These are phyloP conservation scores for Pythium plurisporium DNA, from an alignment of 352 stramenopile genomes.

Conservation along the genomic window DNA sequence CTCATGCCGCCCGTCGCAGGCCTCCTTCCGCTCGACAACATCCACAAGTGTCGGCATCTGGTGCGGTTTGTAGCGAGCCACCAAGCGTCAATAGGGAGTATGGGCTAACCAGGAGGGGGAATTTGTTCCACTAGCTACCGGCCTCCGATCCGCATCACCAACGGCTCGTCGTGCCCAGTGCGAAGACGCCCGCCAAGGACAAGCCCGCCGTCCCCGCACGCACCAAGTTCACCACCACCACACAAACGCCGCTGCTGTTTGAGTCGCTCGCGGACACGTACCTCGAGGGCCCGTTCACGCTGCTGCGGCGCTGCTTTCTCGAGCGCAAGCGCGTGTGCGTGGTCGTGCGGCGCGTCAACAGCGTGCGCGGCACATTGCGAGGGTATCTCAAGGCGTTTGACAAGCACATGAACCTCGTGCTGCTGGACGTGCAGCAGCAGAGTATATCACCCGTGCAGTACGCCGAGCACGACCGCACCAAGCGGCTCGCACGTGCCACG, in stretches of 20 bases:
- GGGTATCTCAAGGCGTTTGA: conserved; percentile 93
- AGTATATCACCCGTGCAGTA: conserved; percentile 43
- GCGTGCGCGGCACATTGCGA: conserved; percentile 85
- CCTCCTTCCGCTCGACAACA: conserved; percentile 75
- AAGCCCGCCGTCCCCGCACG: no score
- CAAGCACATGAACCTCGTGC: conserved; percentile 94
- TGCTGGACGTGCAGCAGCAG: conserved; percentile 86
- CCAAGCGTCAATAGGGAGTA: no score
- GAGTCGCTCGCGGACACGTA: conserved; percentile 46
- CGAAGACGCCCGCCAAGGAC: conserved; percentile 10
- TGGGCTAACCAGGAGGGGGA: not conserved
- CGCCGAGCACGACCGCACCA: conserved; percentile 29
- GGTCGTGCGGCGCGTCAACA: conserved; percentile 88
- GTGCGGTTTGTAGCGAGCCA: conserved; percentile 30
- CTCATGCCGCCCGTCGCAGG: conserved; percentile 21
- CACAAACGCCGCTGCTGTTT: conserved; percentile 15
- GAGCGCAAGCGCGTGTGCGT: conserved; percentile 75
- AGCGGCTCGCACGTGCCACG: not conserved
- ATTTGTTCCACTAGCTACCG: conserved; percentile 48
- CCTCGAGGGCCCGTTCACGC: conserved; percentile 77
- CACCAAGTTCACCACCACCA: conserved; percentile 18
- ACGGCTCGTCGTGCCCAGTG: conserved; percentile 32
- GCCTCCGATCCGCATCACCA: conserved; percentile 49
- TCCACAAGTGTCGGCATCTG: conserved; percentile 80
- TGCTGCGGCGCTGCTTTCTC: conserved; percentile 81